Evolutionary conservation across 192 early-diverging fungal genomes (phyloP).

Genomic region (Rhizophagus clarus): DNA sequence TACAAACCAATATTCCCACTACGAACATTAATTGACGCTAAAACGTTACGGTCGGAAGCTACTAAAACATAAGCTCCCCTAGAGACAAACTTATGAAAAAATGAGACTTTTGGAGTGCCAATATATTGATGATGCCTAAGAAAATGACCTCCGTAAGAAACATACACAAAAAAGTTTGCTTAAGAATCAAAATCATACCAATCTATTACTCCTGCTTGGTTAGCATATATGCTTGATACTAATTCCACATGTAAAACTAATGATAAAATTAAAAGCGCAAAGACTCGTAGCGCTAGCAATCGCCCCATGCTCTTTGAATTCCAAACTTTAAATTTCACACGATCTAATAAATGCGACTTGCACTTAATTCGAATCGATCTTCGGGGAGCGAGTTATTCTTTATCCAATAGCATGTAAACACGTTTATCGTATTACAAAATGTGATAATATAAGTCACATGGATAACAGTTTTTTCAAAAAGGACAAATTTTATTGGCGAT

Average conservation of each 20-base stretch:
- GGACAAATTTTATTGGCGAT: too few relatives aligned
- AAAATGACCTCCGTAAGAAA: background rate
- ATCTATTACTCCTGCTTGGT: conserved; percentile 52
- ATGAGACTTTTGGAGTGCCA: conserved; percentile 45
- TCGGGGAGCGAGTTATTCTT: too few relatives aligned
- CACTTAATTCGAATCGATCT: too few relatives aligned
- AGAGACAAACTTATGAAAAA: conserved; percentile 33
- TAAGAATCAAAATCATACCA: conserved; percentile 41
- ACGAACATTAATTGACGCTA: conserved; percentile 68
- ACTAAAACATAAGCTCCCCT: conserved; percentile 49
- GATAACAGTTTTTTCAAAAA: too few relatives aligned
- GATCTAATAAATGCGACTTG: too few relatives aligned
- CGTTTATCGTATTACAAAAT: too few relatives aligned
- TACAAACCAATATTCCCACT: conserved; percentile 67
- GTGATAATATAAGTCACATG: too few relatives aligned
- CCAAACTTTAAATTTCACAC: too few relatives aligned
- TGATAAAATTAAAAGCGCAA: background rate
- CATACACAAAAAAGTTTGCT: background rate
- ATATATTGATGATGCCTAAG: conserved; percentile 59
- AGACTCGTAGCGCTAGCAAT: too few relatives aligned
- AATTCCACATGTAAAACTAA: background rate
- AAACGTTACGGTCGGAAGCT: conserved; percentile 73
- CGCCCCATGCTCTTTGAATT: too few relatives aligned
- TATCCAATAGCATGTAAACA: too few relatives aligned
- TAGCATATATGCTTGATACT: conserved; percentile 35